Conservation (phyloP, 2,329 filamentous ascomycete species). For the Trichoderma koningiopsis region DNA sequence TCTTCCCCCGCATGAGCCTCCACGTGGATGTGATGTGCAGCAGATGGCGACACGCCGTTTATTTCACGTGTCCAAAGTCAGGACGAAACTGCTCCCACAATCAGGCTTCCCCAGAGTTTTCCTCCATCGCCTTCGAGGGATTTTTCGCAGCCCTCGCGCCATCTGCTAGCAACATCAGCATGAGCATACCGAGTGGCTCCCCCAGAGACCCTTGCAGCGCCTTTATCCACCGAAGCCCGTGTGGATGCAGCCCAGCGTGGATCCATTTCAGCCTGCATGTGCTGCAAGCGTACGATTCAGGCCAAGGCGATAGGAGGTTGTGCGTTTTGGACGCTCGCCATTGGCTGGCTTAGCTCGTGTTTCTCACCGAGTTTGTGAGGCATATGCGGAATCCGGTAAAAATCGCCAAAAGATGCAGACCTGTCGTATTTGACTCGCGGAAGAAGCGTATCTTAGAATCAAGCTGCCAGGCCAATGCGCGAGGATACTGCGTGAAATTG, state of each 20-base stretch:
- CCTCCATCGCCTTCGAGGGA: not conserved
- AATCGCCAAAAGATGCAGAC: not conserved
- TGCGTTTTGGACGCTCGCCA: not conserved
- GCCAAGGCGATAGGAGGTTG: not conserved
- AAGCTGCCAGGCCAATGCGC: not conserved
- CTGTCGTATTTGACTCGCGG: not conserved
- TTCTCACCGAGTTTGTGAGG: not conserved
- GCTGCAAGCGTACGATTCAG: conserved; percentile 22
- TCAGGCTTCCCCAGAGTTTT: not conserved
- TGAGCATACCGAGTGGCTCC: not conserved
- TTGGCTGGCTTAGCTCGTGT: conserved; percentile 1
- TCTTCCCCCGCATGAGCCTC: conserved; percentile 18
- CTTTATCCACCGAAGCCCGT: conserved; percentile 10
- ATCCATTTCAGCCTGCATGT: not conserved
- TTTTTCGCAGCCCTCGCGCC: not conserved
- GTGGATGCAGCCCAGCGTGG: conserved; percentile 12
- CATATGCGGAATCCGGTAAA: conserved; percentile 1
- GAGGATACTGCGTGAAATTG: not conserved
- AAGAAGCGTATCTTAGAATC: not conserved
- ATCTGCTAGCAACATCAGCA: not conserved
- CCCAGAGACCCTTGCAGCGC: not conserved
- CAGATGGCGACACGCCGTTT: not conserved
- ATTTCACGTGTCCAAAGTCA: not conserved
- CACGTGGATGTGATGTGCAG: conserved; percentile 20
- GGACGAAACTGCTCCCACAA: not conserved